Evolutionary conservation across 148 eudicot genomes (phyloP), one percentile per base, ranked within the genome.

Genomic region (Cornus suecica): DNA sequence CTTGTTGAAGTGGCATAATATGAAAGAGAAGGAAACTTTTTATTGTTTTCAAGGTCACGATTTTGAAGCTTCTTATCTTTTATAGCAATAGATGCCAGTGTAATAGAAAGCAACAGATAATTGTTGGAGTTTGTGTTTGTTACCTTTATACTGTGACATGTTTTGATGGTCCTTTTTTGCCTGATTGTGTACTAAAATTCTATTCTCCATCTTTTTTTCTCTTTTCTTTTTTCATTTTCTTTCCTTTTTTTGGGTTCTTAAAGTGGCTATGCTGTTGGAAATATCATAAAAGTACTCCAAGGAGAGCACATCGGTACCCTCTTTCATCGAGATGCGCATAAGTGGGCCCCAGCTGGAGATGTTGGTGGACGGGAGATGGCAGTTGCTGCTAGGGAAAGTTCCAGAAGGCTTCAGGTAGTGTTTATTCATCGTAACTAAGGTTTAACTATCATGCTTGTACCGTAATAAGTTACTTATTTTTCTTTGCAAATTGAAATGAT

Each of bases 371-470:
- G 97, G 37, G 91, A 90, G 26, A 94, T 94, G 97, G 99, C 99
- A 60, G 92, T 91, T 76, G 88, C 97, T 5, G 97, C 99, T 10
- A 89, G 97, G 78, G 99, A 91, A 65, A 77, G 93, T 85, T 95
- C 97, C 29, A 85, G 97, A 72, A 80, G 84, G 75, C 94, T 95
- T 75, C 99, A 95, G 97, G 99, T 95, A 77, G 68, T 32, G 45
- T 73, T 68, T 34, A 71, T 27, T 68, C 73, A 52, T 64, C 42
- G 34, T 31, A 25, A 9, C 20, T 24, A 16, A n/a, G 14, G 22
- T 74, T 77, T 28, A 52, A 58, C 20, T 28, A 52, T 20, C 20
- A 22, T 58, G 62, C 62, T 58, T 58, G 62, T 54, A 54, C 23
- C 2, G 61, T 58, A n/a, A 58, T 0, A 58, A 48, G 42, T 6